phyloP scores from a whole-genome alignment of 148 eudicot genomes.

The Chenopodium quinoa region DNA sequence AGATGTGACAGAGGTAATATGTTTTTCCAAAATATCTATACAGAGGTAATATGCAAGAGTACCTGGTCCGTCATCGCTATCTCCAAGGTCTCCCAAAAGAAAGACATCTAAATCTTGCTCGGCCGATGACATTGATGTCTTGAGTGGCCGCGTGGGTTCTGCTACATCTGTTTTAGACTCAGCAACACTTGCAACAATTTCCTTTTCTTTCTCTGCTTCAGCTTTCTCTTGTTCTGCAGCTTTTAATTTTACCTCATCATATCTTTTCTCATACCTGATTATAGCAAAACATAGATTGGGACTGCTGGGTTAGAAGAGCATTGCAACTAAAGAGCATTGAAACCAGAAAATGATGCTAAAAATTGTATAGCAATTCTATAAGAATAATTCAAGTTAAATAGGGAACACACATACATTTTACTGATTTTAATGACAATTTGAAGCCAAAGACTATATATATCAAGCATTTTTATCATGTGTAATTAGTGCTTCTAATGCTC shows the following conservation, averaged over 20 bases:
- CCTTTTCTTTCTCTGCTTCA: slow-evolving; percentile 48
- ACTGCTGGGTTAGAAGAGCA: slow-evolving; percentile 7
- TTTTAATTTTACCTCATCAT: slow-evolving; percentile 54
- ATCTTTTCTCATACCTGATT: slow-evolving; percentile 65
- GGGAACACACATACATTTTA: background rate
- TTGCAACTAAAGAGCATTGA: background rate
- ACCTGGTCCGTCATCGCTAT: slow-evolving; percentile 91
- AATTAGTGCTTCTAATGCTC: background rate
- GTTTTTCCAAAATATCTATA: background rate
- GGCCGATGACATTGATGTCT: slow-evolving; percentile 47
- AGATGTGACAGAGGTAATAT: background rate
- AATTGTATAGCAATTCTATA: background rate
- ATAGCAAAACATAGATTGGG: slow-evolving; percentile 11
- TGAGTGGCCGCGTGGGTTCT: slow-evolving; percentile 43
- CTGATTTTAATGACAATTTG: background rate
- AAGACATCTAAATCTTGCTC: slow-evolving; percentile 98
- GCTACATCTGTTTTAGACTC: slow-evolving; percentile 45
- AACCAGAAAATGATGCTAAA: background rate
- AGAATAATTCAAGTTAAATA: background rate
- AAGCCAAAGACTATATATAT: background rate
- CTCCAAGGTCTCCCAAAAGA: slow-evolving; percentile 86
- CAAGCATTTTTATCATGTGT: background rate
- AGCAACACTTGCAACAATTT: slow-evolving; percentile 35
- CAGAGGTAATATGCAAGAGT: slow-evolving; percentile 8
- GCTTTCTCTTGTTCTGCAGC: slow-evolving; percentile 58